Conservation (phyloP, 257 asterid species). For the Forsythia viridissima region DNA sequence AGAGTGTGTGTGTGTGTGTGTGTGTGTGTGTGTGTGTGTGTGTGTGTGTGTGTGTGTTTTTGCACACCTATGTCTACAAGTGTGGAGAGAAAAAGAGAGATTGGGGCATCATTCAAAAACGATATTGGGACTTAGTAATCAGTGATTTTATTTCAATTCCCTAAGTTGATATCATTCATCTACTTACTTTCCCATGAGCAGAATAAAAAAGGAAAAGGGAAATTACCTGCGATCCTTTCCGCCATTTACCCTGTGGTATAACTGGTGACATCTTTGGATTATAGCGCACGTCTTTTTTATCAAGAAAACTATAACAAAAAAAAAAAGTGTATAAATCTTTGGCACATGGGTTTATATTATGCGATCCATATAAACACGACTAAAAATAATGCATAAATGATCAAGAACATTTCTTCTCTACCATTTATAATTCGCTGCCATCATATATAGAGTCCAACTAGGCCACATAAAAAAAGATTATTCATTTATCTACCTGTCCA, state of each 20-base stretch:
- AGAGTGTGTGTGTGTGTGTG: not conserved
- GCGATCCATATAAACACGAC: not conserved
- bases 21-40: not conserved
- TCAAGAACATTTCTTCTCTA: conserved; percentile 2
- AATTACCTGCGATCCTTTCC: conserved; percentile 96
- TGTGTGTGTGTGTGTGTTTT: not conserved
- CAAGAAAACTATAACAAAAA: conserved; percentile 63
- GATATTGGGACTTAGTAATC: not conserved
- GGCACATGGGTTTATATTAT: not conserved
- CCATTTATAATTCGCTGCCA: not conserved
- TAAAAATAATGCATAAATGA: conserved; percentile 7
- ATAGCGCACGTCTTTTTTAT: conserved; percentile 77
- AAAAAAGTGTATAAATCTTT: conserved; percentile 11
- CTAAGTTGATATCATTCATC: not conserved
- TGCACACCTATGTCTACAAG: not conserved
- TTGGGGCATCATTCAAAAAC: conserved; percentile 1
- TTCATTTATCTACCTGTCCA: conserved; percentile 71
- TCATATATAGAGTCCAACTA: conserved; percentile 11
- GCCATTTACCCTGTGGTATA: conserved; percentile 84
- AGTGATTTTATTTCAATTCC: conserved; percentile 6
- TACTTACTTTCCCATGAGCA: conserved; percentile 6
- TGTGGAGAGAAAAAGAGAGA: not conserved
- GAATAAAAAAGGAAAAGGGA: conserved; percentile 7
- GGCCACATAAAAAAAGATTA: conserved; percentile 20
- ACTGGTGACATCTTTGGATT: conserved; percentile 88